Evolutionary conservation across 169 alveolate species (phyloP), one percentile per base, ranked within the genome.

Genomic region (Neospora caninum): DNA sequence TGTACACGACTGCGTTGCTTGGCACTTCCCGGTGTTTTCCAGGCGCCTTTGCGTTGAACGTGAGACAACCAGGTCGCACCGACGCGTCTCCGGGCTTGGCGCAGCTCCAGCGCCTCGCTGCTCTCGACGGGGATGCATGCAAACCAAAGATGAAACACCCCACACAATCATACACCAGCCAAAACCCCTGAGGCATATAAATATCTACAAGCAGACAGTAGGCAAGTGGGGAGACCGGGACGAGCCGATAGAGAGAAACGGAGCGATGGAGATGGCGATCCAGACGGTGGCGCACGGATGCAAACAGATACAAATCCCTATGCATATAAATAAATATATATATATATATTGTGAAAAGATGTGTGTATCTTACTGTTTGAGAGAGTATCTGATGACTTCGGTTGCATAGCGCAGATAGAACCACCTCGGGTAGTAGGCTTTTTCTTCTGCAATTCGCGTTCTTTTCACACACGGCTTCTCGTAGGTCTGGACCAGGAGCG

Each of bases 371-470:
- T 70, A 89, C 93, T 89, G 20, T 41, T 70, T 89, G 10, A 67
- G 45, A 10, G 93, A 69, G 64, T 70, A 89, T 45, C 69, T 89
- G 70, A 89, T 41, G 58, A 58, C 73, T n/a, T 89, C 88, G 6
- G 93, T 41, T 13, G 88, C 88, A 42, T 89, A 89, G 25, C 58
- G 54, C 9, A 89, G 88, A n/a, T 67, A 89, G 42, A 73, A 58
- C 86, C 88, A 89, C 29, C 80, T 39, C 29, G 93, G 86, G 38
- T 67, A 89, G 80, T 89, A 89, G 41, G 73, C 83, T 31, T 70
- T 89, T 36, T 89, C 93, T 41, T 89, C 88, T 0, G 88, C 86
- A 0, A 67, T 58, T 16, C 93, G 36, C 13, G 78, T 89, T 27
- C 93, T 34, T 36, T 43, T 89, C 20, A 41, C 31, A 25, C 86